Base-by-base conservation (phyloP, 805 yeast species). In the Zygotorulaspora danielsina region DNA sequence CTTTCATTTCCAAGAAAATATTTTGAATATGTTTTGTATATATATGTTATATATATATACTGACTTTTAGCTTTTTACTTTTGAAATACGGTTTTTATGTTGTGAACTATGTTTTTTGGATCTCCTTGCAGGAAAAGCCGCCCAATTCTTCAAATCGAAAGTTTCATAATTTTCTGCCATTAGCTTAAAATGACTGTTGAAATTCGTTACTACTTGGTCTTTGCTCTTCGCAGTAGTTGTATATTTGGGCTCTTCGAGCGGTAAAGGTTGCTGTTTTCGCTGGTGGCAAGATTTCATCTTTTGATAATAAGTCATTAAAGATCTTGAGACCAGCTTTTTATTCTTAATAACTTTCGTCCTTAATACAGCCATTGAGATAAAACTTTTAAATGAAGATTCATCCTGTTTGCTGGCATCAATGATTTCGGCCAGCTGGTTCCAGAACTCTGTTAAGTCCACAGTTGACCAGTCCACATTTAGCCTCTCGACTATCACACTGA, bases 131-230 rank as follows among this genome's bases (percentile, higher is more conserved):
- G 46, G 35, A 10, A 25, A 32, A 4, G 38, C 35, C 5, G 46
- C 36, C 50, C 48, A 41, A n/a, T 36, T 34, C 32, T 48, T 41
- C 8, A 52, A 36, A 39, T 54, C 60, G 38, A 52, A 55, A 6
- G 50, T 46, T 38, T 57, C 62, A 38, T 56, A 56, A 34, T 53
- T 52, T 30, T 56, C 62, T 2, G 57, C 59, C 41, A 54, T 47
- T 15, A 46, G 34, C 34, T 53, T 53, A 43, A 59, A 59, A 41
- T 57, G 57, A n/a, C 40, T 40, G 19, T 56, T 53, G 32, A 54
- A 58, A 36, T 56, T 58, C 16, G 52, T 32, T 11, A 48, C 39
- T 7, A 56, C 36, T 38, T 50, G 60, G 20, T 41, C 42, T n/a
- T 34, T 22, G 17, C 32, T 32, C 3, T 6, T 19, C 12, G 8